These are phyloP conservation scores for Microbotryum silenes-acaulis DNA, from an alignment of 1,284 basidiomycete species.

Conservation along the genomic window DNA sequence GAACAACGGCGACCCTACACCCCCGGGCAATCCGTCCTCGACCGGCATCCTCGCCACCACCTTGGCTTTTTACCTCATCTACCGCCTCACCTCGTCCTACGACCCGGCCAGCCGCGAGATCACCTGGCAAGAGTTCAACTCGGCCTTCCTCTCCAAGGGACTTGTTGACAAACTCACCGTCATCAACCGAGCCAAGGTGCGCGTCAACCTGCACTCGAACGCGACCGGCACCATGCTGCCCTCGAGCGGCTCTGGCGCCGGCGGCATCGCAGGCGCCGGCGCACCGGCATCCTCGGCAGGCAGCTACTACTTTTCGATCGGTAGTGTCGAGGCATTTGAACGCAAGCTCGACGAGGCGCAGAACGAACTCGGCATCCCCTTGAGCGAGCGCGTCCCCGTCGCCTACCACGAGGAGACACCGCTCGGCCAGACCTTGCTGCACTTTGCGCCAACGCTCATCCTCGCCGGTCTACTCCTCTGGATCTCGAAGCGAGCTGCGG, in stretches of 20 bases:
- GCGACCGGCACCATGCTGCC: slow-evolving; percentile 48
- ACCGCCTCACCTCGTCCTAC: slow-evolving; percentile 29
- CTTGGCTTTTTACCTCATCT: slow-evolving; percentile 31
- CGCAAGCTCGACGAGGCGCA: slow-evolving; percentile 90
- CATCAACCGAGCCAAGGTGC: slow-evolving; percentile 82
- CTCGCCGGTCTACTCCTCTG: slow-evolving; percentile 85
- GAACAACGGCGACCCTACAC: slow-evolving; percentile 1
- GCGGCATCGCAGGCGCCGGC: slow-evolving; percentile 16
- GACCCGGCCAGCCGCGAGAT: slow-evolving; percentile 34
- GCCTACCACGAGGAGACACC: slow-evolving; percentile 94
- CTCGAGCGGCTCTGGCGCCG: slow-evolving; percentile 6
- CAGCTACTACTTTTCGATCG: slow-evolving; percentile 88
- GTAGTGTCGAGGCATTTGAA: slow-evolving; percentile 95
- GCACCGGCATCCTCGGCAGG: slow-evolving; percentile 21
- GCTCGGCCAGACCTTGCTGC: slow-evolving; percentile 69
- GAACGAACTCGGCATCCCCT: slow-evolving; percentile 81
- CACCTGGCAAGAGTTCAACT: slow-evolving; percentile 38
- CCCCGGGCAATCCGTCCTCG: slow-evolving; percentile 18
- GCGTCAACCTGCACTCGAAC: slow-evolving; percentile 77
- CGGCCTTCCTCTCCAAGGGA: slow-evolving; percentile 58
- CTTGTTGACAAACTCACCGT: slow-evolving; percentile 92
- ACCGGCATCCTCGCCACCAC: slow-evolving; percentile 27
- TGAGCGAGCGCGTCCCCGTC: slow-evolving; percentile 88
- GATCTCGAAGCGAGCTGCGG: slow-evolving; percentile 67
- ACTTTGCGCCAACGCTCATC: slow-evolving; percentile 89